A percentile compares a stretch with the other conserved stretches of the same genome.
Evolutionary conservation across 345 rosid species (phyloP).

Genomic region (Salix purpurea): DNA sequence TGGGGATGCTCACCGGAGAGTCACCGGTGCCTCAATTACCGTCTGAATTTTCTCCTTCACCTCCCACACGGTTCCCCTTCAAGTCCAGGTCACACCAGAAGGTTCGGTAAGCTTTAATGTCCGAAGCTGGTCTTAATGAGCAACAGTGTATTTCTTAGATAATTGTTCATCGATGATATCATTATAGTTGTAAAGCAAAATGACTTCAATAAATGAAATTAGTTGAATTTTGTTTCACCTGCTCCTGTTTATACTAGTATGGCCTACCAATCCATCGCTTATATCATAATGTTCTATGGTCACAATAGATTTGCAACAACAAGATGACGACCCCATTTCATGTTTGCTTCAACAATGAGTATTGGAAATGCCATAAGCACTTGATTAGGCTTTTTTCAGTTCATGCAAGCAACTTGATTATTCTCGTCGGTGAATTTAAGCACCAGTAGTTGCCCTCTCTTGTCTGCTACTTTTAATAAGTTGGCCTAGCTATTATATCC

Average conservation of each 20-base stretch:
- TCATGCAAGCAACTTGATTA: neutral
- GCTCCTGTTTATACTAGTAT: slow-evolving; percentile 2
- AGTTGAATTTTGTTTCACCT: slow-evolving; percentile 12
- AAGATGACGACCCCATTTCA: slow-evolving; percentile 1
- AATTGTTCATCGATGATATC: slow-evolving; percentile 15
- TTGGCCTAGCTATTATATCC: no score
- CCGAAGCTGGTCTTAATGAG: neutral
- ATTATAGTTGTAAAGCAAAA: slow-evolving; percentile 22
- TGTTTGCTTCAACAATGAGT: slow-evolving; percentile 1
- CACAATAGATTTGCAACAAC: slow-evolving; percentile 2
- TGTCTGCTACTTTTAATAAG: neutral
- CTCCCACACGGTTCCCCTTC: slow-evolving; percentile 51
- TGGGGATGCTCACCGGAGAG: slow-evolving; percentile 64
- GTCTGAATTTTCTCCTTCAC: slow-evolving; percentile 75
- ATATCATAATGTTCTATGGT: slow-evolving; percentile 7
- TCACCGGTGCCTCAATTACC: slow-evolving; percentile 61
- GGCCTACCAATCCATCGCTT: slow-evolving; percentile 12
- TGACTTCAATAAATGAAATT: slow-evolving; percentile 13
- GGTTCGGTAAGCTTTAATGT: slow-evolving; percentile 8
- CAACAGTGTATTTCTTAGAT: neutral
- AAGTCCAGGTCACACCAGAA: slow-evolving; percentile 15
- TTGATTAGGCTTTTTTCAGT: slow-evolving; percentile 1
- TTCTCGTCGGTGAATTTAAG: neutral
- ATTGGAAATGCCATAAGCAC: slow-evolving; percentile 1
- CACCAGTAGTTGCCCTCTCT: neutral